These are phyloP conservation scores for Fistulifera pelliculosa DNA, from an alignment of 108 stramenopile species.

Conservation along the genomic window DNA sequence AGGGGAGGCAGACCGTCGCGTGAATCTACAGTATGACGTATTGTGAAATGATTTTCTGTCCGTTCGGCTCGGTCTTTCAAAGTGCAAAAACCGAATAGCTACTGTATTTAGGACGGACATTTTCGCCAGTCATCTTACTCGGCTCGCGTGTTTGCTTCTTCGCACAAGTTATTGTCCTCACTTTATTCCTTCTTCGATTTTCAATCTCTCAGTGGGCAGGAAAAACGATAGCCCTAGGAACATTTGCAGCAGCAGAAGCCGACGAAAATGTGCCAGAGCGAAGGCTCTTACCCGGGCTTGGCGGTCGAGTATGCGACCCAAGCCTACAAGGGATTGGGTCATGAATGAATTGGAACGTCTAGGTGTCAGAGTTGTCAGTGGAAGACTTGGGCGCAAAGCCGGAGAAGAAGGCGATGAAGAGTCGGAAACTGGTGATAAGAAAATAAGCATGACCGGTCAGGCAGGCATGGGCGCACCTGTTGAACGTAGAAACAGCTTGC, in stretches of 20 bases:
- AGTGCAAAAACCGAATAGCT: too few species aligned
- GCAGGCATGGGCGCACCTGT: slow-evolving; percentile 13
- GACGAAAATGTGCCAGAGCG: slow-evolving; percentile 85
- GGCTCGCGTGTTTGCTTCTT: too few species aligned
- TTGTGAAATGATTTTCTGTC: too few species aligned
- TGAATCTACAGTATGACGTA: too few species aligned
- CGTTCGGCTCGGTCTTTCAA: too few species aligned
- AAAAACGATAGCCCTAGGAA: slow-evolving; percentile 57
- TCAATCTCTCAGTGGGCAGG: slow-evolving; percentile 54
- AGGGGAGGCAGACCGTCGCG: too few species aligned
- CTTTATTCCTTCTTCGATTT: slow-evolving; percentile 1
- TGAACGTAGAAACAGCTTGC: slow-evolving; percentile 31
- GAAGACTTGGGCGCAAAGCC: slow-evolving; percentile 61
- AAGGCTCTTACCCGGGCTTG: slow-evolving; percentile 83
- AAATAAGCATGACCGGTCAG: slow-evolving; percentile 1
- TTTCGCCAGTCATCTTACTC: too few species aligned
- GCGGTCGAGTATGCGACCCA: slow-evolving; percentile 86
- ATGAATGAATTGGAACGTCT: slow-evolving; percentile 83
- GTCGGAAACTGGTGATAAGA: background rate
- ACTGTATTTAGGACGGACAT: too few species aligned
- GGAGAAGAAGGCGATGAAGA: slow-evolving; percentile 56
- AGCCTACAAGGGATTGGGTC: slow-evolving; percentile 84
- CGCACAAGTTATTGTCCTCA: background rate
- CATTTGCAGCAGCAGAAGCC: slow-evolving; percentile 77
- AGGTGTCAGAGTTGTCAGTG: slow-evolving; percentile 78